Evolutionary conservation across 2,329 filamentous ascomycete species (phyloP), one percentile per base, ranked within the genome.

Genomic region (Trichophyton simii): DNA sequence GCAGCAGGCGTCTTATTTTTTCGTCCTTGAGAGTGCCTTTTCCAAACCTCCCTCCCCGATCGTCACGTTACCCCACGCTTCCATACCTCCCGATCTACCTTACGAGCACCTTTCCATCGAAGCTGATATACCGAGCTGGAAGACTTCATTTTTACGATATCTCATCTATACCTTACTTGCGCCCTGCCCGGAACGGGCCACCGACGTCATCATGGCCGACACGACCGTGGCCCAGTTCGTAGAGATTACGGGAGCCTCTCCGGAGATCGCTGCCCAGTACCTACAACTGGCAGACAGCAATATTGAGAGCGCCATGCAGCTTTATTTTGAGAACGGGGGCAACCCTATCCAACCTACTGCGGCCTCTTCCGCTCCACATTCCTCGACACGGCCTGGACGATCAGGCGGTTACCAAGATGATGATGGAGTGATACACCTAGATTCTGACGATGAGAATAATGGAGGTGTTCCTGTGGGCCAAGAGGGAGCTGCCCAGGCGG

Each of bases 261-360:
- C 86, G 31, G 80, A 86, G 66, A 84, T 91, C 65, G 94, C 92
- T 34, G 83, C 84, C 64, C 87, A 88, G 67, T 96, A 95, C 74
- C 82, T 97, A 57, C 83, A 88, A 68, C 82, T 99, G 71, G 86
- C 91, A n/a, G 87, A 89, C 67, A 86, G 86, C 69, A 87, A 96
- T 71, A 79, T 92, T 59, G 85, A 90, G 73, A 87, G 92, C 70
- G 94, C 94, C 28, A 86, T 96, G 68, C 85, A 89, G 70, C 84
- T 97, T 11, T 99, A 86, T 77, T 97, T 90, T 73, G 90, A 95
- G 70, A 94, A 88, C 71, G 89, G 88, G 50, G 91, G 92, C 57
- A 77, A 73, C 34, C 72, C 77, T 31, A 67, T 79, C 52, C 71
- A 83, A 66, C 60, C 62, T 61, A 72, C 68, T 44, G 66, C 67